Base-by-base conservation (phyloP, 768 basidiomycete genomes). In the Macrolepiota albuminosa region DNA sequence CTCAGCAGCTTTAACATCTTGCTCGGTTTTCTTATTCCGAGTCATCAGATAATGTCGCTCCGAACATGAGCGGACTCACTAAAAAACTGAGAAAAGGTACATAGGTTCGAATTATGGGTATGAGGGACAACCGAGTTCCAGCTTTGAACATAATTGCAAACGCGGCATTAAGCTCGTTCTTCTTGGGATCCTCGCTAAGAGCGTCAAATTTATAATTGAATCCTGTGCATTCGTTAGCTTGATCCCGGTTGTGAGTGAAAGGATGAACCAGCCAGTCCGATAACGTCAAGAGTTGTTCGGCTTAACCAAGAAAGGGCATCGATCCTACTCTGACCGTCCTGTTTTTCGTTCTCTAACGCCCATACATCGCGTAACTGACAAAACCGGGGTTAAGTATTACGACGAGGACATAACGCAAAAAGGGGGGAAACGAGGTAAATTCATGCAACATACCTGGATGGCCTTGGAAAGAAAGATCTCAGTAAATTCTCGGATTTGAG, bases 271-370 rank as follows among this genome's bases (percentile, higher is more conserved):
- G 76, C 86, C 36, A 88, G 74, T 16, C 89, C 89, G 55, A 94
- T 91, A 54, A 89, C 81, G 61, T 92, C 91, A 10, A 92, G 75
- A 3, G 89, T 89, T 46, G 82, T 80, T 59, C 82, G 82, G 50
- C 82, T 84, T 4, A 92, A 74, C 83, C 85, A 89, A 4, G 77
- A 72, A 48, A 86, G 72, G 3, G 85, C 82, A 48, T 93, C 85
- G 36, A 91, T 72, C 8, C 71, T 69, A 6, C 62, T 71, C 4
- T 56, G 62, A 40, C 53, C 66, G 52, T 42, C 57, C 39, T 73
- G 61, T 34, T 71, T 73, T 21, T 66, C 57, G 29, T 74, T 69
- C 61, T 81, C 73, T 1, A 64, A 51, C 0, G 63, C 64, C 82
- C 77, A 82, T 45, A 78, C 63, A 60, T 85, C 83, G 36, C 83